Percentiles rank a stretch among this genome's conserved stretches.
Conservation (phyloP, 768 basidiomycete genomes). For the Strobilomyces dryophilus region DNA sequence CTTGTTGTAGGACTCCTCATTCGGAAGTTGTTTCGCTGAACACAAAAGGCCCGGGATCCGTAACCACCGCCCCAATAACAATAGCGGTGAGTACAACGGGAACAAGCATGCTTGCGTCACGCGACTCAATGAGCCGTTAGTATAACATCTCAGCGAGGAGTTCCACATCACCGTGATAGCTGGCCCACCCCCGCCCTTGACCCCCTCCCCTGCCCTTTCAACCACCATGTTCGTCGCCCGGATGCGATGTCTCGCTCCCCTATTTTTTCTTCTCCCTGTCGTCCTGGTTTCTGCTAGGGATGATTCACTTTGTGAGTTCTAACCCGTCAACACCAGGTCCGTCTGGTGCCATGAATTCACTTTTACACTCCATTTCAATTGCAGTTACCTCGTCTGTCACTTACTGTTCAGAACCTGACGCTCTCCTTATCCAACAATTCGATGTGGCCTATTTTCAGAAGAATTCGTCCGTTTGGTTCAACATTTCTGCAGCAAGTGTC, state of each 20-base stretch:
- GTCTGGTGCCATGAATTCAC: not conserved
- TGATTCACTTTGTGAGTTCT: slow-evolving; percentile 56
- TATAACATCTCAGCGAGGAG: slow-evolving; percentile 22
- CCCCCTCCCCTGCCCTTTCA: slow-evolving; percentile 11
- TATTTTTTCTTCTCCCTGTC: slow-evolving; percentile 38
- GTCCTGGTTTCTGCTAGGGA: slow-evolving; percentile 45
- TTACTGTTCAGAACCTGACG: slow-evolving; percentile 78
- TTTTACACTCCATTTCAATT: not conserved
- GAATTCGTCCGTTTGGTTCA: slow-evolving; percentile 77
- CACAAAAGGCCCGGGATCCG: slow-evolving; percentile 17
- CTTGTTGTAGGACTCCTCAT: not conserved
- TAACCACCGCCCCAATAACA: slow-evolving; percentile 29
- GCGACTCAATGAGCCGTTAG: slow-evolving; percentile 16
- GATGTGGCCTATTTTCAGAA: slow-evolving; percentile 65
- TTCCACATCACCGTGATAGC: slow-evolving; percentile 22
- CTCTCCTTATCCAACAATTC: slow-evolving; percentile 74
- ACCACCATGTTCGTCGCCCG: slow-evolving; percentile 67
- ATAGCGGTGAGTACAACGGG: slow-evolving; percentile 32
- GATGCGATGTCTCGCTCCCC: slow-evolving; percentile 55
- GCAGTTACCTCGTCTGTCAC: slow-evolving; percentile 85
- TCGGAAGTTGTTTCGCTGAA: slow-evolving; percentile 6
- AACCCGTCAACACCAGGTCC: not conserved
- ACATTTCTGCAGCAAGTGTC: slow-evolving; percentile 82
- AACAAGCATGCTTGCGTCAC: slow-evolving; percentile 27
- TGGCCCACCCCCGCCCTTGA: slow-evolving; percentile 23